Evolutionary conservation across 306 rosid species (phyloP).

Genomic region (Astragalus membranaceus): DNA sequence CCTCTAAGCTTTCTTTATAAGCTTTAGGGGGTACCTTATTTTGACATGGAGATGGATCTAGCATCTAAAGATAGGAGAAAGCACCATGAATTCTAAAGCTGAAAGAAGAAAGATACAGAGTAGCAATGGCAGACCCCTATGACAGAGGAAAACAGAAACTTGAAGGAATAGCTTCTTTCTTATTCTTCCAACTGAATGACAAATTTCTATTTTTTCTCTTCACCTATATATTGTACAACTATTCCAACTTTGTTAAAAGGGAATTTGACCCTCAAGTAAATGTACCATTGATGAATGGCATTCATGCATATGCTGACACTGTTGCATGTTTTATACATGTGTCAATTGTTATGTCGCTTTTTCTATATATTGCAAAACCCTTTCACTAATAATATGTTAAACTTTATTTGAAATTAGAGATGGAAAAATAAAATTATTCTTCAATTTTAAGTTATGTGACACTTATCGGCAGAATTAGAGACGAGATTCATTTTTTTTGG

Average conservation of each 20-base stretch:
- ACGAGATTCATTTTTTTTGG: no score
- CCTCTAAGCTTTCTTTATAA: neutral
- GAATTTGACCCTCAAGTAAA: constrained; percentile 12
- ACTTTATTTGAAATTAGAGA: no score
- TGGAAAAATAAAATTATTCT: no score
- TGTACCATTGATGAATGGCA: constrained; percentile 15
- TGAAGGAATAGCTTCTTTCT: constrained; percentile 24
- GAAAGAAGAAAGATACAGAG: constrained; percentile 19
- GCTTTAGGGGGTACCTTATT: neutral
- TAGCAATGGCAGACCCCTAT: constrained; percentile 5
- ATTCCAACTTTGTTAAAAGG: constrained; percentile 19
- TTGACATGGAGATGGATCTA: constrained; percentile 14
- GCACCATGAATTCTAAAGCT: constrained; percentile 20
- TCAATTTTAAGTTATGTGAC: no score
- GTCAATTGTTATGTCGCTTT: no score
- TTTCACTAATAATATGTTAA: no score
- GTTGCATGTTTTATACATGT: no score
- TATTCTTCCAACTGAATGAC: constrained; percentile 21
- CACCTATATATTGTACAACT: neutral
- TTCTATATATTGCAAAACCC: no score
- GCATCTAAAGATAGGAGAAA: constrained; percentile 11
- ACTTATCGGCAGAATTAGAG: no score
- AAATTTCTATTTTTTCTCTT: constrained; percentile 15
- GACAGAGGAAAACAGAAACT: constrained; percentile 23
- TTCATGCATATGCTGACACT: constrained; percentile 9